Evolutionary conservation across 768 basidiomycete species (phyloP).

Genomic region (Boletus rex-veris): DNA sequence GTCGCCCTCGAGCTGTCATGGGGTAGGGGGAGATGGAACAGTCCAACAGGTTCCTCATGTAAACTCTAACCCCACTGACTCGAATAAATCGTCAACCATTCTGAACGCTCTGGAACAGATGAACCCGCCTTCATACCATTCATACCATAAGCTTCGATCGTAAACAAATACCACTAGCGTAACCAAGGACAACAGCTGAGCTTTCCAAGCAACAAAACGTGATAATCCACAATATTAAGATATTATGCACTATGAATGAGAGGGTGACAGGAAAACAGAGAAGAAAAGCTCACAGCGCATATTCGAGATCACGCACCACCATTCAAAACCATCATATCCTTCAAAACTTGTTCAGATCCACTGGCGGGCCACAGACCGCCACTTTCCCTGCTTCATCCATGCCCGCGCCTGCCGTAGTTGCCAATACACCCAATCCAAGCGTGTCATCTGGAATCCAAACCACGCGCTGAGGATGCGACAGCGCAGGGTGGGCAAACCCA

Average conservation of each 20-base stretch:
- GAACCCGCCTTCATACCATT: no score
- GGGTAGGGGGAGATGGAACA: no score
- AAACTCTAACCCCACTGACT: no score
- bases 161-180: background rate
- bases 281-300: background rate
- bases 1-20: no score
- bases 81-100: no score
- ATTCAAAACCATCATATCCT: background rate
- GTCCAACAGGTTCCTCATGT: no score
- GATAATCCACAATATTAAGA: no score
- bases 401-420: constrained; percentile 45
- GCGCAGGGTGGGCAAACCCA: constrained; percentile 88
- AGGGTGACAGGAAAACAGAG: background rate
- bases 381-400: constrained; percentile 66
- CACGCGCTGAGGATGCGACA: constrained; percentile 64
- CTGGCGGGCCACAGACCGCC: constrained; percentile 16
- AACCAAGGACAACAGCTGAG: background rate
- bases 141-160: background rate
- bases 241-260: no score
- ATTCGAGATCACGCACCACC: background rate
- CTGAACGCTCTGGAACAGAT: no score
- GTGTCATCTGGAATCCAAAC: constrained; percentile 84
- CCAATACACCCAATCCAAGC: constrained; percentile 49
- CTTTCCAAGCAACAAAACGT: no score
- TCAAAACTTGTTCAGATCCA: constrained; percentile 31